Evolutionary conservation across 495 filamentous ascomycete genomes (phyloP).

Genomic region (Zalerion maritima): DNA sequence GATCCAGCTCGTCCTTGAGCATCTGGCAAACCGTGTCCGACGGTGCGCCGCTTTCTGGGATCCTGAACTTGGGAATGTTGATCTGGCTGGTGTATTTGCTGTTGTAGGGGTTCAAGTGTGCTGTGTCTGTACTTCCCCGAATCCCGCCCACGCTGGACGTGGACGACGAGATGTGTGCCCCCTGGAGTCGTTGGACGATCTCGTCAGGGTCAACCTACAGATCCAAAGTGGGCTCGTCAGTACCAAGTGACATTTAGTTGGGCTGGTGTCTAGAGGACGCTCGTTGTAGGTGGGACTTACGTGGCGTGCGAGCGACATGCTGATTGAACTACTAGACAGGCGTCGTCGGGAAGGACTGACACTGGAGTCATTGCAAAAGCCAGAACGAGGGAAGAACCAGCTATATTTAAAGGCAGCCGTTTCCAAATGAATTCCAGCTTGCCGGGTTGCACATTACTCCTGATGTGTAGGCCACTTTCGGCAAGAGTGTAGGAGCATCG

Average conservation of each 20-base stretch:
- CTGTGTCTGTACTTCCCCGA: slow-evolving; percentile 28
- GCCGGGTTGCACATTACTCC: no score
- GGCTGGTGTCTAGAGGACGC: background rate
- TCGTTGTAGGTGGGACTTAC: slow-evolving; percentile 9
- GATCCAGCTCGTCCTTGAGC: slow-evolving; percentile 58
- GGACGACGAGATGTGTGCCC: slow-evolving; percentile 22
- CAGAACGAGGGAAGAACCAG: no score
- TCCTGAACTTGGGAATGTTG: slow-evolving; percentile 53
- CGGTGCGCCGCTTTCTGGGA: slow-evolving; percentile 46
- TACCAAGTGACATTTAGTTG: background rate
- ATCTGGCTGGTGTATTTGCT: slow-evolving; percentile 44
- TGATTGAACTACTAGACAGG: slow-evolving; percentile 4
- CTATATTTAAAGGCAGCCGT: no score
- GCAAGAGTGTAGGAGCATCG: no score
- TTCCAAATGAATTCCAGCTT: no score
- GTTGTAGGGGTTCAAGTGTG: slow-evolving; percentile 48
- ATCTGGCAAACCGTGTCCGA: slow-evolving; percentile 52
- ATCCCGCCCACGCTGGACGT: no score
- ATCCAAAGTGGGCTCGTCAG: background rate
- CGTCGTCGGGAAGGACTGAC: background rate
- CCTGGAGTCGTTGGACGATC: slow-evolving; percentile 39
- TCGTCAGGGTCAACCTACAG: slow-evolving; percentile 48
- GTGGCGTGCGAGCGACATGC: slow-evolving; percentile 27
- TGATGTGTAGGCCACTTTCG: no score
- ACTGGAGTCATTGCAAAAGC: no score